Percentiles rank a stretch among this genome's conserved stretches.
Conservation (phyloP, 345 rosid genomes). For the Balakata baccata region DNA sequence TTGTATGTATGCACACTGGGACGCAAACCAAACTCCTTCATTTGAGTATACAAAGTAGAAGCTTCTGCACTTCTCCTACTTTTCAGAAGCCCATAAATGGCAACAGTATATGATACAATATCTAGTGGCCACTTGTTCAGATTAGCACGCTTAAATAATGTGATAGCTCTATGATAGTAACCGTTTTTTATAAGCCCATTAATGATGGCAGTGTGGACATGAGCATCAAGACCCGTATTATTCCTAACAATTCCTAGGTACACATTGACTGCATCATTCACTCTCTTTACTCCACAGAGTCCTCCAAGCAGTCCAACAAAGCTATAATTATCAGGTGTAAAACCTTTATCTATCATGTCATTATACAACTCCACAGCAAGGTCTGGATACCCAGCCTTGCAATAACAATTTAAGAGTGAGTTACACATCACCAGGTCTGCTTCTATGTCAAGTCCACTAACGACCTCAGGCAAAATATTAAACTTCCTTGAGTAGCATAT, state of each 20-base stretch:
- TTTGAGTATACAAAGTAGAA: constrained; percentile 34
- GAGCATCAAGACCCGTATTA: constrained; percentile 44
- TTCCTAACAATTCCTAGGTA: constrained; percentile 40
- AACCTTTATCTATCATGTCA: constrained; percentile 45
- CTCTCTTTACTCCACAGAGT: constrained; percentile 40
- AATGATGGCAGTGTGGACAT: constrained; percentile 55
- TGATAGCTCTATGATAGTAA: constrained; percentile 39
- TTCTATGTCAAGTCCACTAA: constrained; percentile 28
- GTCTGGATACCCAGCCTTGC: constrained; percentile 45
- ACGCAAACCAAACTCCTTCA: constrained; percentile 49
- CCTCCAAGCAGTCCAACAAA: constrained; percentile 53
- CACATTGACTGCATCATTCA: constrained; percentile 43
- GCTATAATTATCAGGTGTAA: constrained; percentile 54
- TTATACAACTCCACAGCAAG: constrained; percentile 42
- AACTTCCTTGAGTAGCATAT: constrained; percentile 40
- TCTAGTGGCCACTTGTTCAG: constrained; percentile 46
- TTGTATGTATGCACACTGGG: constrained; percentile 43
- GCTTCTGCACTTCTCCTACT: constrained; percentile 55
- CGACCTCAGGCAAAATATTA: constrained; percentile 32
- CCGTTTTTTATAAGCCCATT: constrained; percentile 51
- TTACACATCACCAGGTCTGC: constrained; percentile 51
- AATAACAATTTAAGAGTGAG: constrained; percentile 49
- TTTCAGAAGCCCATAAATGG: constrained; percentile 55
- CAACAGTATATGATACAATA: constrained; percentile 60
- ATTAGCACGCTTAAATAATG: constrained; percentile 45